A percentile compares a stretch with the other conserved stretches of the same genome.
Conservation (phyloP, 768 basidiomycete species). For the Rhizopogon roseolus region DNA sequence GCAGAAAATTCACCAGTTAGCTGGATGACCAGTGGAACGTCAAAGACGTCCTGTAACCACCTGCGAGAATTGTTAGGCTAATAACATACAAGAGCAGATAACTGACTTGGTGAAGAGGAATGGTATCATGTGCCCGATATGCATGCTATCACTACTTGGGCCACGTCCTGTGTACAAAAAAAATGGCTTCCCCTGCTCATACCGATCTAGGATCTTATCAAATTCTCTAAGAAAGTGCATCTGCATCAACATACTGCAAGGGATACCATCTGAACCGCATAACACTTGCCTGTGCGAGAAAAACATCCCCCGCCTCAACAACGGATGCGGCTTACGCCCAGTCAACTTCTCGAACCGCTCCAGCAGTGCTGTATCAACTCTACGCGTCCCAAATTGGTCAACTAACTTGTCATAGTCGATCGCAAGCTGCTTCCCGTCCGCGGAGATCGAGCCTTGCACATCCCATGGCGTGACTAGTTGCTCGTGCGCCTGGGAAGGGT, state of each 20-base stretch:
- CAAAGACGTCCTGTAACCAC: constrained; percentile 96
- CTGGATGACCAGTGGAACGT: constrained; percentile 92
- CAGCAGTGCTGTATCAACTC: constrained; percentile 70
- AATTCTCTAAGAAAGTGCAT: constrained; percentile 62
- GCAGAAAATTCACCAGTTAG: constrained; percentile 64
- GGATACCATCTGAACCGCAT: background rate
- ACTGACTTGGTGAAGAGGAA: constrained; percentile 95
- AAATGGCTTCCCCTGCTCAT: constrained; percentile 95
- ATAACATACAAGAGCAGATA: background rate
- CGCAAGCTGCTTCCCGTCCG: constrained; percentile 84
- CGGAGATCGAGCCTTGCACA: constrained; percentile 85
- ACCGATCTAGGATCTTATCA: constrained; percentile 89
- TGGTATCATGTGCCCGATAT: constrained; percentile 95
- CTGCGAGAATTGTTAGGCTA: constrained; percentile 34
- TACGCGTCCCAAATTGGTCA: constrained; percentile 87
- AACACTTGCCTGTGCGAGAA: constrained; percentile 90
- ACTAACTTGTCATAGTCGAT: constrained; percentile 98
- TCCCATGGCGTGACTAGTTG: constrained; percentile 98
- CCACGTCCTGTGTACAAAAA: constrained; percentile 98
- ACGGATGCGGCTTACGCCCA: constrained; percentile 80
- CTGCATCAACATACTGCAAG: constrained; percentile 1
- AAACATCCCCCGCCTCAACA: constrained; percentile 90
- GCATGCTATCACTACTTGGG: constrained; percentile 95
- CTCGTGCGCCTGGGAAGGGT: constrained; percentile 32
- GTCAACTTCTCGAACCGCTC: constrained; percentile 90